A percentile compares a stretch with the other conserved stretches of the same genome.
These are phyloP conservation scores for Trichosporon asahii DNA, from an alignment of 1,284 basidiomycete species.

Conservation along the genomic window DNA sequence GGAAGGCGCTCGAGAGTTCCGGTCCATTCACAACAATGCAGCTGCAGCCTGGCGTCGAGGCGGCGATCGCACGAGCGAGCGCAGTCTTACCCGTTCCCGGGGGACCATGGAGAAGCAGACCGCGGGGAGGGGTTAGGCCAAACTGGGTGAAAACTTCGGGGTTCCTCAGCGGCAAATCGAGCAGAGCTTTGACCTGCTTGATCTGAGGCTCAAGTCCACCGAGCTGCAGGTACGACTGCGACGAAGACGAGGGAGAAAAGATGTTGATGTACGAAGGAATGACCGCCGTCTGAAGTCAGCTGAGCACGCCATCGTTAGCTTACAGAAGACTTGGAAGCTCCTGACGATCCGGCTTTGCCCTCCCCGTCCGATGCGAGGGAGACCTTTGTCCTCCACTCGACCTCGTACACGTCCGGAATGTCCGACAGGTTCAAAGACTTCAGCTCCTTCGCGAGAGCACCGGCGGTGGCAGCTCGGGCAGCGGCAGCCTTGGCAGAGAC, in stretches of 20 bases:
- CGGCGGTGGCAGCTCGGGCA: background rate
- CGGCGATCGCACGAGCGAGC: slow-evolving; percentile 77
- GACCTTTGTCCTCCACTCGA: slow-evolving; percentile 48
- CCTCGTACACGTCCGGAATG: slow-evolving; percentile 48
- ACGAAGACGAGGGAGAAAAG: slow-evolving; percentile 40
- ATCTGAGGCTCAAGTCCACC: slow-evolving; percentile 90
- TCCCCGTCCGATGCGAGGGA: slow-evolving; percentile 20
- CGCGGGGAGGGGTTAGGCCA: slow-evolving; percentile 83
- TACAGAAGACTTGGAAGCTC: background rate
- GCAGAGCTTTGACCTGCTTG: slow-evolving; percentile 80
- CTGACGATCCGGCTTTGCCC: background rate
- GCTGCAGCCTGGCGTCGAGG: slow-evolving; percentile 71
- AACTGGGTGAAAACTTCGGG: slow-evolving; percentile 88
- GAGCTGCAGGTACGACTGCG: slow-evolving; percentile 60
- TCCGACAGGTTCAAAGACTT: slow-evolving; percentile 55
- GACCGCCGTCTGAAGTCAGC: slow-evolving; percentile 19
- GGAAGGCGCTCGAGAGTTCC: slow-evolving; percentile 88
- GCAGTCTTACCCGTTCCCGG: slow-evolving; percentile 95
- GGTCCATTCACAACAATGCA: slow-evolving; percentile 90
- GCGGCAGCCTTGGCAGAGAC: slow-evolving; percentile 54
- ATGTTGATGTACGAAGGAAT: slow-evolving; percentile 49
- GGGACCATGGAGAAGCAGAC: slow-evolving; percentile 84
- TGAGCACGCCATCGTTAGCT: background rate
- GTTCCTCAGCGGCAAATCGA: slow-evolving; percentile 86
- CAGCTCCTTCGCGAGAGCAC: slow-evolving; percentile 15